These are phyloP conservation scores for Russula brevipes DNA, from an alignment of 768 basidiomycete species.

Conservation along the genomic window DNA sequence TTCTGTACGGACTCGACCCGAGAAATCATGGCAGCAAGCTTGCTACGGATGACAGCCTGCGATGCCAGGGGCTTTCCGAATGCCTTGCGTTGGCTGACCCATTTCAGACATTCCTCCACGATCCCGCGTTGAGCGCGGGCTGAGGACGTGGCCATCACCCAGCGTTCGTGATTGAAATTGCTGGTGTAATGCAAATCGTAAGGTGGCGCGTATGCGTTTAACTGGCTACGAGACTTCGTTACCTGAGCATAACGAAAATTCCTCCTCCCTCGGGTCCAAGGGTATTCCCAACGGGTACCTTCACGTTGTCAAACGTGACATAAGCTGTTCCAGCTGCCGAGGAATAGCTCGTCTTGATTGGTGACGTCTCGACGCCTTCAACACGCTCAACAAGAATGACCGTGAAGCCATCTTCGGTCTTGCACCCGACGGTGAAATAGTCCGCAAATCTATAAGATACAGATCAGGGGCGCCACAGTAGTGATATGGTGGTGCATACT, in stretches of 20 bases:
- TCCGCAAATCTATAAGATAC: constrained; percentile 36
- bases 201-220: neutral
- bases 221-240: neutral
- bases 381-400: constrained; percentile 80
- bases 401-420: constrained; percentile 71
- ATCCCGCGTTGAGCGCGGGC: constrained; percentile 58
- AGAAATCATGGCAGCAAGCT: constrained; percentile 86
- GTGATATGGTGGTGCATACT: constrained; percentile 30
- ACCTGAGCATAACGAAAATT: constrained; percentile 57
- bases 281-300: constrained; percentile 82
- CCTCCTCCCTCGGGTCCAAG: constrained; percentile 77
- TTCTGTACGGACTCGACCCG: constrained; percentile 73
- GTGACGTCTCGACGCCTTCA: constrained; percentile 77
- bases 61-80: constrained; percentile 84
- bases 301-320: constrained; percentile 78
- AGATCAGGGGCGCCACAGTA: neutral
- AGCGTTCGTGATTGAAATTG: constrained; percentile 95
- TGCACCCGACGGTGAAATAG: constrained; percentile 67
- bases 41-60: constrained; percentile 82
- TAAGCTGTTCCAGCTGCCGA: constrained; percentile 81
- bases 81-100: constrained; percentile 84
- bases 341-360: constrained; percentile 90
- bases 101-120: constrained; percentile 87
- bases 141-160: constrained; percentile 81
- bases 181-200: constrained; percentile 34